Evolutionary conservation across 2,329 filamentous ascomycete genomes (phyloP).

Genomic region (Cucurbitaria berberidis): DNA sequence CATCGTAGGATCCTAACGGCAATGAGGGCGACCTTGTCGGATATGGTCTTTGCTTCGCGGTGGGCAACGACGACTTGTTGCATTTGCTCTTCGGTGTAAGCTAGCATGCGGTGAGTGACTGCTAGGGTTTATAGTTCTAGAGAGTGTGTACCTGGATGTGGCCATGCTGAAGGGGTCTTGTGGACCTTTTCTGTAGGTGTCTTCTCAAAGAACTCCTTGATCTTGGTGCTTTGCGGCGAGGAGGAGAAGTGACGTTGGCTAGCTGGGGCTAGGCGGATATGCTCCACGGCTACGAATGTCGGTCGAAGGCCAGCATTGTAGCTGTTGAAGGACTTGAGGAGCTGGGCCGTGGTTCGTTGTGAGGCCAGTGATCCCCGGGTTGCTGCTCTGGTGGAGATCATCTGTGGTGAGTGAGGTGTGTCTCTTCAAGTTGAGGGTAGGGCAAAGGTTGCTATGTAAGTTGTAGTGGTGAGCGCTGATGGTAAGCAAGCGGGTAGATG

Average conservation of each 20-base stretch:
- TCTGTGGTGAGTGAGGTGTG: slow-evolving; percentile 18
- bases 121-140: neutral
- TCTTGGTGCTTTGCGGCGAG: slow-evolving; percentile 39
- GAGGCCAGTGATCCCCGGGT: slow-evolving; percentile 38
- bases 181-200: slow-evolving; percentile 53
- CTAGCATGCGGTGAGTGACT: slow-evolving; percentile 43
- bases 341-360: slow-evolving; percentile 45
- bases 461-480: slow-evolving; percentile 14
- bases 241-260: slow-evolving; percentile 51
- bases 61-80: slow-evolving; percentile 74
- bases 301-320: slow-evolving; percentile 38
- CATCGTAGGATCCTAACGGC: slow-evolving; percentile 78
- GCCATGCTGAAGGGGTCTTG: slow-evolving; percentile 56
- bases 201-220: slow-evolving; percentile 56
- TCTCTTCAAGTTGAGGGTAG: slow-evolving; percentile 11
- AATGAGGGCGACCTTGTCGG: slow-evolving; percentile 79
- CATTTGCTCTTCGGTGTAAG: slow-evolving; percentile 82
- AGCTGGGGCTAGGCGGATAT: slow-evolving; percentile 24
- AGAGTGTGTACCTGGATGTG: slow-evolving; percentile 51
- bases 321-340: slow-evolving; percentile 48
- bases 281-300: slow-evolving; percentile 40
- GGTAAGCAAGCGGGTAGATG: slow-evolving; percentile 22
- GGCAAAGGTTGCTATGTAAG: neutral
- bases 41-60: slow-evolving; percentile 71
- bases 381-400: slow-evolving; percentile 37